A percentile compares a stretch with the other conserved stretches of the same genome.
Evolutionary conservation across 2,329 filamentous ascomycete species (phyloP).

Genomic region (Celoporthe dispersa): DNA sequence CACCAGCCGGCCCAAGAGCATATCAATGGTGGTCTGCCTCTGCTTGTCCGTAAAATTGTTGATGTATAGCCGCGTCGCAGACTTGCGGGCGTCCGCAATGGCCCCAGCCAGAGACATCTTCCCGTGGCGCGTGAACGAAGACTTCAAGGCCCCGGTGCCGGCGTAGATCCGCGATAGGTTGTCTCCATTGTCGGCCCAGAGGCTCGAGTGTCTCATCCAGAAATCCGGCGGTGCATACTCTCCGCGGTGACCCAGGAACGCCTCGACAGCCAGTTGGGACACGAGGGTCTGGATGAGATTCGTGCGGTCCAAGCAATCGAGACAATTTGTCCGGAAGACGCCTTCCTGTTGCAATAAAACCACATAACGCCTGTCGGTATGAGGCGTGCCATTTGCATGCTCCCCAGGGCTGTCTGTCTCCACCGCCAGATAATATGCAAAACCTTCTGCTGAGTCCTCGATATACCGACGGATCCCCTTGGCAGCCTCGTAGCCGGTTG

Average conservation of each 20-base stretch:
- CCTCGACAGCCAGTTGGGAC: conserved; percentile 88
- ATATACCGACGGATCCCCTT: conserved; percentile 80
- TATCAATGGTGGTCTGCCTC: conserved; percentile 91
- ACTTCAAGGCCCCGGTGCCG: conserved; percentile 92
- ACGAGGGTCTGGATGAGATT: conserved; percentile 96
- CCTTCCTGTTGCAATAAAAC: conserved; percentile 90
- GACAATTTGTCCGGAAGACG: conserved; percentile 93
- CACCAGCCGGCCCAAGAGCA: conserved; percentile 83
- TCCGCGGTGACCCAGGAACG: conserved; percentile 75
- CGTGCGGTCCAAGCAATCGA: conserved; percentile 94
- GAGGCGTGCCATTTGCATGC: conserved; percentile 44
- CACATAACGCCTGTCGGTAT: conserved; percentile 53
- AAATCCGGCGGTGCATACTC: conserved; percentile 77
- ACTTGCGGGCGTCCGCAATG: conserved; percentile 94
- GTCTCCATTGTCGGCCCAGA: conserved; percentile 98
- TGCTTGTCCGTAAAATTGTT: conserved; percentile 97
- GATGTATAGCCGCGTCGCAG: conserved; percentile 90
- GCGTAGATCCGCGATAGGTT: conserved; percentile 94
- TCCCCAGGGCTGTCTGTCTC: conserved; percentile 59
- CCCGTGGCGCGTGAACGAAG: conserved; percentile 89
- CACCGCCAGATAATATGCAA: conserved; percentile 90
- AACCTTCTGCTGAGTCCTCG: conserved; percentile 77
- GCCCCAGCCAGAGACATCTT: conserved; percentile 96
- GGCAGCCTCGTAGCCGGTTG: conserved; percentile 88
- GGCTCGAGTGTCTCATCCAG: conserved; percentile 86